A percentile compares a stretch with the other conserved stretches of the same genome.
Evolutionary conservation across 139 green algal genomes (phyloP).

Genomic region (Chlorella vulgaris): DNA sequence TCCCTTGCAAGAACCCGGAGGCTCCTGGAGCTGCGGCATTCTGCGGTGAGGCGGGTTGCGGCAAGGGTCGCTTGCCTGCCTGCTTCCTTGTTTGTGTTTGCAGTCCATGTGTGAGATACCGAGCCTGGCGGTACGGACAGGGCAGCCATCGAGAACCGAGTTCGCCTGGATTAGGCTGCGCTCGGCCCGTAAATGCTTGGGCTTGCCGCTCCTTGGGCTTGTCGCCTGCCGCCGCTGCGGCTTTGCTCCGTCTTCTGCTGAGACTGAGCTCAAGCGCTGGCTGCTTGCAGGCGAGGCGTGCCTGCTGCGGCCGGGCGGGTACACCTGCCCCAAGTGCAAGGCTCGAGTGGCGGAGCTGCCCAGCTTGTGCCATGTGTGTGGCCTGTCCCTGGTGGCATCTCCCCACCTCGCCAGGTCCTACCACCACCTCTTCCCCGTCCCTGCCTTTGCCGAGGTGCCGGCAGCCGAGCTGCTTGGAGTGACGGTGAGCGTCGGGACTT

Average conservation of each 20-base stretch:
- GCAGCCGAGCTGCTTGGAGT: slow-evolving; percentile 8
- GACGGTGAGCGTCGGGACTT: too few species aligned
- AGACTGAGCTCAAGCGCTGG: too few species aligned
- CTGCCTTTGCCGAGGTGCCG: slow-evolving; percentile 73
- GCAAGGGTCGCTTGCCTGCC: neutral
- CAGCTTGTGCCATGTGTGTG: slow-evolving; percentile 88
- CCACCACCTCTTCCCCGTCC: slow-evolving; percentile 97
- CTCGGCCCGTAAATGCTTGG: too few species aligned
- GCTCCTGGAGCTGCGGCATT: slow-evolving; percentile 63
- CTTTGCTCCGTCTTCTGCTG: too few species aligned
- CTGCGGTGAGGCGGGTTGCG: slow-evolving; percentile 48
- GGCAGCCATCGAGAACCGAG: too few species aligned
- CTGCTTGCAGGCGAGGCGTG: slow-evolving; percentile 36
- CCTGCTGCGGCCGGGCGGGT: slow-evolving; percentile 67
- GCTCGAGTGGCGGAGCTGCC: slow-evolving; percentile 81
- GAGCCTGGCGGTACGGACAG: too few species aligned
- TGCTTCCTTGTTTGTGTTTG: too few species aligned
- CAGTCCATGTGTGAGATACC: too few species aligned
- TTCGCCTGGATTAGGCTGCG: too few species aligned
- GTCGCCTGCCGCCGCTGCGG: too few species aligned
- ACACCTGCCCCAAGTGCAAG: slow-evolving; percentile 78
- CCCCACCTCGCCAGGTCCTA: slow-evolving; percentile 96
- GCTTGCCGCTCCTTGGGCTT: too few species aligned
- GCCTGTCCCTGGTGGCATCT: slow-evolving; percentile 93
- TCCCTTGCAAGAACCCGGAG: slow-evolving; percentile 70